Base-by-base conservation (phyloP, 768 basidiomycete species). In the Chalciporus pseudorubinellus region DNA sequence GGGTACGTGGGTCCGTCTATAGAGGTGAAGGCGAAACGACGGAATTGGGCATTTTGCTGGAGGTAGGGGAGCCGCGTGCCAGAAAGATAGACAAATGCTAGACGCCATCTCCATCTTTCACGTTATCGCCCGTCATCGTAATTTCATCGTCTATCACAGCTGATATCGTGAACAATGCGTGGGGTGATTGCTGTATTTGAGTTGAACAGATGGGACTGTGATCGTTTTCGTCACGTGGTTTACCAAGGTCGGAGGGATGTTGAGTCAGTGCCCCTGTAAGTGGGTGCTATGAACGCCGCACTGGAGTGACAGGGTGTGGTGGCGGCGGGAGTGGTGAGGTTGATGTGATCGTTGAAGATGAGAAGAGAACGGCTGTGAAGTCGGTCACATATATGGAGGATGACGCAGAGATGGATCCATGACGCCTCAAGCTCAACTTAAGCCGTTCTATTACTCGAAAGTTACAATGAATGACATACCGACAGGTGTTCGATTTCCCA, bases 21-120 rank as follows among this genome's bases (percentile, higher is more conserved):
- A 50, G 61, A 51, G 41, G 39, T 24, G 33, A 12, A 22, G 38
- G 46, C 52, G 58, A 48, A 20, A 44, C 21, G 29, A 11, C 61
- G 57, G 56, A 55, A 44, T 29, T 36, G 34, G 40, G 16, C 9
- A 13, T 10, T 50, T 16, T 33, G 34, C 49, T 20, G 19, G 11
- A 44, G 24, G 44, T 36, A 31, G 31, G 31, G 31, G 31, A 4
- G 12, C 31, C 4, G 31, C 12, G 31, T 14, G 13, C 31, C 31
- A 31, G 34, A n/a, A 36, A 36, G 34, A 36, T 36, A 36, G 34
- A 31, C 6, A 31, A 13, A 31, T 31, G 12, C 1, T 2, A 44
- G 24, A 29, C 14, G 14, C 20, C 29, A 12, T 18, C 39, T 19
- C 24, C 1, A 50, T 38, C 31, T 55, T 51, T 46, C 50, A 44